Evolutionary conservation across 495 filamentous ascomycete genomes (phyloP).

Genomic region (Lasiosphaeriaceae sp.): DNA sequence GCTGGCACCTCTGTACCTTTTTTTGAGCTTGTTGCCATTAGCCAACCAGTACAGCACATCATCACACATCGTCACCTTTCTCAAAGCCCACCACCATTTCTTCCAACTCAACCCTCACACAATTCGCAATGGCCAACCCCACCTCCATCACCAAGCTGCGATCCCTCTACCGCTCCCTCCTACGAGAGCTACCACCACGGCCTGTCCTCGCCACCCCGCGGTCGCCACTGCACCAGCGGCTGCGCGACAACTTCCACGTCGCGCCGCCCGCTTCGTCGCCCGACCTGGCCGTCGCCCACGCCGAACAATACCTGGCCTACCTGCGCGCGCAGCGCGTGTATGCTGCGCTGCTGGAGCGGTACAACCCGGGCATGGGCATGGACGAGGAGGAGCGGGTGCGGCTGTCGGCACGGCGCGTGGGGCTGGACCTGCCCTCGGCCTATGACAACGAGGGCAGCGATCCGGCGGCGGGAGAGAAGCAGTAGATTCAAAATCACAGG

Average conservation of each 20-base stretch:
- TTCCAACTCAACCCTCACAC: neutral
- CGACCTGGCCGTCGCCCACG: slow-evolving; percentile 47
- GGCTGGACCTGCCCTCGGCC: slow-evolving; percentile 75
- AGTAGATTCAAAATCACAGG: too few relatives aligned
- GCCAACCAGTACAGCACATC: neutral
- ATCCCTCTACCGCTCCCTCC: slow-evolving; percentile 81
- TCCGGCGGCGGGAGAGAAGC: neutral
- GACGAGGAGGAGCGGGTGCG: slow-evolving; percentile 79
- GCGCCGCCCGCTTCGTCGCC: slow-evolving; percentile 1
- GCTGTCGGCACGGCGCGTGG: slow-evolving; percentile 81
- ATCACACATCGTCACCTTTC: neutral
- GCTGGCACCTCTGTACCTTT: slow-evolving; percentile 3
- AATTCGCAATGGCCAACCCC: neutral
- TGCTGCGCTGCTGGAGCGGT: slow-evolving; percentile 73
- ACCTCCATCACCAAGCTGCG: slow-evolving; percentile 49
- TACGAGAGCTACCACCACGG: slow-evolving; percentile 82
- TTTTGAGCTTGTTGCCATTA: too few relatives aligned
- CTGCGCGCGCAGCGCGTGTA: slow-evolving; percentile 80
- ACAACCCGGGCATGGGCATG: slow-evolving; percentile 86
- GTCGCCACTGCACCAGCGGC: slow-evolving; percentile 56
- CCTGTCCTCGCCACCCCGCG: slow-evolving; percentile 46
- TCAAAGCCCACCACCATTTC: neutral
- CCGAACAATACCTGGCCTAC: slow-evolving; percentile 75
- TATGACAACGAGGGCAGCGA: slow-evolving; percentile 22
- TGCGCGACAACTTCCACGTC: slow-evolving; percentile 50